These are phyloP conservation scores for Coccinonectria pachysandricola DNA, from an alignment of 2,329 filamentous ascomycete genomes.

Conservation along the genomic window DNA sequence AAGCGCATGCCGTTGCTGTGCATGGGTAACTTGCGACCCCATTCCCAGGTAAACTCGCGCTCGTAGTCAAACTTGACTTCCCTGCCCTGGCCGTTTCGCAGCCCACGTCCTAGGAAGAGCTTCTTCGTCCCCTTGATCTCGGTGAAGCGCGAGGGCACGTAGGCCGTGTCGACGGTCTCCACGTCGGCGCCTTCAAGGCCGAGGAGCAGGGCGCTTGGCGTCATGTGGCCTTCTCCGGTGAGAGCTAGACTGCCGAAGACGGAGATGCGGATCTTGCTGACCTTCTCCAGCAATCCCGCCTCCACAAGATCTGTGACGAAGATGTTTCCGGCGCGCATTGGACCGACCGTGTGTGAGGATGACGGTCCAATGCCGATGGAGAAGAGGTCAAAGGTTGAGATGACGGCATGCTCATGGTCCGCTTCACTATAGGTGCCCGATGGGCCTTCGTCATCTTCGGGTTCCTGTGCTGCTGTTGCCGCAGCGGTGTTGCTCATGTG, in stretches of 20 bases:
- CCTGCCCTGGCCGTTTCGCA: slow-evolving; percentile 29
- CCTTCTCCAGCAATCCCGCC: slow-evolving; percentile 32
- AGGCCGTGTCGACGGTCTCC: slow-evolving; percentile 37
- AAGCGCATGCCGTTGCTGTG: slow-evolving; percentile 44
- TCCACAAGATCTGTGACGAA: slow-evolving; percentile 38
- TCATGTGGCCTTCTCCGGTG: slow-evolving; percentile 43
- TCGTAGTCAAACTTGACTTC: slow-evolving; percentile 40
- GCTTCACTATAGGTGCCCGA: slow-evolving; percentile 37
- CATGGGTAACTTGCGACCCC: slow-evolving; percentile 39
- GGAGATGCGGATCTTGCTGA: slow-evolving; percentile 36
- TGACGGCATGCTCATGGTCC: slow-evolving; percentile 41
- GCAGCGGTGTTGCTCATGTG: too few species aligned
- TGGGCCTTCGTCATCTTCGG: too few species aligned
- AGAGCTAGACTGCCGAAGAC: slow-evolving; percentile 41
- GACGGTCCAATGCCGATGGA: slow-evolving; percentile 42
- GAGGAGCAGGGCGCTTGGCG: slow-evolving; percentile 36
- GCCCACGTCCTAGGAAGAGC: slow-evolving; percentile 31
- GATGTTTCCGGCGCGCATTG: slow-evolving; percentile 42
- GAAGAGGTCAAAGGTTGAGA: slow-evolving; percentile 41
- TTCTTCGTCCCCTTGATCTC: slow-evolving; percentile 37
- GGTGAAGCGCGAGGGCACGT: slow-evolving; percentile 34
- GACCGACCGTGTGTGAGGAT: slow-evolving; percentile 40
- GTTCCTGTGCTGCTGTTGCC: too few species aligned
- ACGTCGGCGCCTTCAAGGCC: slow-evolving; percentile 40
- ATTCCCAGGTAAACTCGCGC: slow-evolving; percentile 39